Conservation (phyloP, 176 grass and related monocot species). For the Eremochloa ophiuroides region DNA sequence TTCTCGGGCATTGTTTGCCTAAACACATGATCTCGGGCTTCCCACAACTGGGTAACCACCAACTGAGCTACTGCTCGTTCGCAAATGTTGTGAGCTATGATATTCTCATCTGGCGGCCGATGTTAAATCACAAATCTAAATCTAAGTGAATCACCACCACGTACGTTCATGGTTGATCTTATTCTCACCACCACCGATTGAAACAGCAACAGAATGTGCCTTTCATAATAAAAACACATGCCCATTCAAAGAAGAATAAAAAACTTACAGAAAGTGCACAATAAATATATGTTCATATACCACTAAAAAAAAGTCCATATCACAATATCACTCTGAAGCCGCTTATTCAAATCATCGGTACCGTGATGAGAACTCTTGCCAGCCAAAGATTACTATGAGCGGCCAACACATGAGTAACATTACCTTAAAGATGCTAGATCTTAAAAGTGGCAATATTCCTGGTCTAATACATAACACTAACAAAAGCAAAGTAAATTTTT, state of each 20-base stretch:
- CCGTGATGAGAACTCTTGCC: constrained; percentile 5
- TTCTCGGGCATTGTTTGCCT: too few relatives aligned
- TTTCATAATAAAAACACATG: background rate
- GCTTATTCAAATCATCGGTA: background rate
- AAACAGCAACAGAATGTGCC: background rate
- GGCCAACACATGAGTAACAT: constrained; percentile 22
- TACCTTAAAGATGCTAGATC: constrained; percentile 18
- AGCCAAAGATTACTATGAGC: constrained; percentile 25
- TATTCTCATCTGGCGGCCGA: background rate
- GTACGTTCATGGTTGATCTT: background rate
- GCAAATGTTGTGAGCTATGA: too few relatives aligned
- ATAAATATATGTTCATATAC: background rate
- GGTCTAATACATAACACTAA: background rate
- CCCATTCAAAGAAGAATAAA: background rate
- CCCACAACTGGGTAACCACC: too few relatives aligned
- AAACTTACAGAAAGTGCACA: background rate
- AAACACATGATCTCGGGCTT: too few relatives aligned
- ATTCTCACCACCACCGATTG: background rate
- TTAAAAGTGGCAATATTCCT: constrained; percentile 17
- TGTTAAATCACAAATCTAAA: background rate
- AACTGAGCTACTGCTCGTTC: too few relatives aligned
- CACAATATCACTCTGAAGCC: background rate
- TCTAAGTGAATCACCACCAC: background rate
- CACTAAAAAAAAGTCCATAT: too few relatives aligned
- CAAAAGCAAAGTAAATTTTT: background rate